Evolutionary conservation across 306 rosid species (phyloP).

Genomic region (Quercus dentata): DNA sequence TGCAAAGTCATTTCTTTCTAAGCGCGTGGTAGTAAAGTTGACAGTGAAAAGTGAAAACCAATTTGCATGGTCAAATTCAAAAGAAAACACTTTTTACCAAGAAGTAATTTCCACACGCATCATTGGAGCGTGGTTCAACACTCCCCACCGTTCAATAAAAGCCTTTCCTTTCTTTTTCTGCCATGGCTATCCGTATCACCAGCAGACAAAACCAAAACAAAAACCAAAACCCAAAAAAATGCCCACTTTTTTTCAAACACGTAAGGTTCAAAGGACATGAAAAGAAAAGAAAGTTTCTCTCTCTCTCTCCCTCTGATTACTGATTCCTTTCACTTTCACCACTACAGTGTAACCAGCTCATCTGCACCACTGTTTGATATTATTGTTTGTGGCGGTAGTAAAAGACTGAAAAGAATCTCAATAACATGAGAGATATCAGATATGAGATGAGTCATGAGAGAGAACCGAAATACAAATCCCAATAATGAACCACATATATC

Average conservation of each 20-base stretch:
- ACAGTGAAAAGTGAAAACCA: neutral
- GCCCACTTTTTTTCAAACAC: constrained; percentile 1
- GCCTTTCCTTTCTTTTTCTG: neutral
- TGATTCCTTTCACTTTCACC: constrained; percentile 8
- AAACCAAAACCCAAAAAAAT: neutral
- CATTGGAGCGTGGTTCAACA: neutral
- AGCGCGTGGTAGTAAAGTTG: neutral
- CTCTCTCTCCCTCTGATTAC: neutral
- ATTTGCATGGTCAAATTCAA: neutral
- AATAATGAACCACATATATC: constrained; percentile 1
- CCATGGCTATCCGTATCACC: neutral
- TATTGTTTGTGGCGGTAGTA: too few species aligned
- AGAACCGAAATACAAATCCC: constrained; percentile 25
- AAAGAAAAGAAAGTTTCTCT: neutral
- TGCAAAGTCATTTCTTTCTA: too few species aligned
- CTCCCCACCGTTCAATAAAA: neutral
- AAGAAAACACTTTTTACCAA: too few species aligned
- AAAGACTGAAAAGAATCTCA: constrained; percentile 5
- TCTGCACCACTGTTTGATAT: neutral
- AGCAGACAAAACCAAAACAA: neutral
- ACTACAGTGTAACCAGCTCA: constrained; percentile 30
- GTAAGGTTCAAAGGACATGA: neutral
- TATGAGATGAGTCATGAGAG: neutral
- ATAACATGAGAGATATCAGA: too few species aligned
- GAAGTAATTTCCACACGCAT: neutral